Percentiles rank a stretch among this genome's conserved stretches.
Evolutionary conservation across 768 basidiomycete genomes (phyloP).

Genomic region (Rhizopogon roseolus): DNA sequence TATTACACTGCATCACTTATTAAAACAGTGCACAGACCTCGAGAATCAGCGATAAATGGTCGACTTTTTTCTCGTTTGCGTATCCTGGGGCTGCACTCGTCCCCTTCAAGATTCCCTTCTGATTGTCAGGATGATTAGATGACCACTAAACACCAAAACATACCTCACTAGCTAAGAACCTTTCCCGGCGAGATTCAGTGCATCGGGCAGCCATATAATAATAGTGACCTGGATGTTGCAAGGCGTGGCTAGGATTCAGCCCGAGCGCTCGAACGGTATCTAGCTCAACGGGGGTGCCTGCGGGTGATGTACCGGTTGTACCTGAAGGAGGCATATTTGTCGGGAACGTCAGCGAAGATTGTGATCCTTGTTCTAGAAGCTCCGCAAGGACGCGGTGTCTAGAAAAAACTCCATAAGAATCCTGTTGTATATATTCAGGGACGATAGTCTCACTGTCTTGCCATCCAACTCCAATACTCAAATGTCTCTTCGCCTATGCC

Average conservation of each 20-base stretch:
- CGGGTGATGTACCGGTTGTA: slow-evolving; percentile 21
- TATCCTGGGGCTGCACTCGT: slow-evolving; percentile 60
- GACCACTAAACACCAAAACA: slow-evolving; percentile 6
- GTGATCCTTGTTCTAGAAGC: slow-evolving; percentile 77
- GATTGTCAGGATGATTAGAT: neutral
- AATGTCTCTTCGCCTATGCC: slow-evolving; percentile 95
- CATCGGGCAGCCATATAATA: slow-evolving; percentile 89
- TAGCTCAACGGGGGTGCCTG: slow-evolving; percentile 35
- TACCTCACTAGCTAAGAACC: slow-evolving; percentile 64
- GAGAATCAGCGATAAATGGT: slow-evolving; percentile 75
- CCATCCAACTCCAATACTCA: slow-evolving; percentile 97
- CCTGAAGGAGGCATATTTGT: slow-evolving; percentile 41
- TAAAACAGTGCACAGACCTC: slow-evolving; percentile 49
- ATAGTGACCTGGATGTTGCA: slow-evolving; percentile 84
- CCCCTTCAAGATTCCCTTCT: slow-evolving; percentile 26
- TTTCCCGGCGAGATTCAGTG: slow-evolving; percentile 68
- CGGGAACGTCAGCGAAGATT: slow-evolving; percentile 59
- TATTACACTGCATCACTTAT: neutral
- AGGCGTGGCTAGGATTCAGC: slow-evolving; percentile 72
- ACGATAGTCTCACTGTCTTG: slow-evolving; percentile 65
- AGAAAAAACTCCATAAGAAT: neutral
- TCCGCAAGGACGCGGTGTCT: slow-evolving; percentile 91
- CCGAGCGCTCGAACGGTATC: slow-evolving; percentile 62
- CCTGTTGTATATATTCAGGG: neutral
- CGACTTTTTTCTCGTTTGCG: slow-evolving; percentile 87